phyloP scores from a whole-genome alignment of 768 basidiomycete species.

The Scleroderma citrinum region DNA sequence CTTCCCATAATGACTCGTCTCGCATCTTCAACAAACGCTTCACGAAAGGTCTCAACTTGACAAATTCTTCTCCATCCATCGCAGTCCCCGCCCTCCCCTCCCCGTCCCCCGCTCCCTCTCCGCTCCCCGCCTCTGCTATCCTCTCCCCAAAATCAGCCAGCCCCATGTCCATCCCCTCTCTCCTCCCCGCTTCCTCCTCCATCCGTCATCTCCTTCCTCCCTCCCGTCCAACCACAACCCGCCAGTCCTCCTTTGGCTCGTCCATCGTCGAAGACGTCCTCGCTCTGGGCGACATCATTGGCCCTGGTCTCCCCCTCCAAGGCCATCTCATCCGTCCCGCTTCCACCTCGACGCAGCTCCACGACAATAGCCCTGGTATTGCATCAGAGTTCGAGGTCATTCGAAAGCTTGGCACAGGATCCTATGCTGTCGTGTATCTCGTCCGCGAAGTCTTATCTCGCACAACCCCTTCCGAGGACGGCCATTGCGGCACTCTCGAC shows the following conservation, averaged over 20 bases:
- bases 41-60: constrained; percentile 18
- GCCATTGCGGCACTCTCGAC: constrained; percentile 51
- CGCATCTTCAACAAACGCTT: constrained; percentile 32
- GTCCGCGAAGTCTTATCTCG: constrained; percentile 63
- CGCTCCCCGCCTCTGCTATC: constrained; percentile 27
- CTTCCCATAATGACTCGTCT: constrained; percentile 25
- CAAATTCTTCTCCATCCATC: constrained; percentile 8
- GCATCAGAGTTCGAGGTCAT: constrained; percentile 79
- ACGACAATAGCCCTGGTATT: constrained; percentile 37
- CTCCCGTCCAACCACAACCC: constrained; percentile 18
- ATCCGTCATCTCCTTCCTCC: constrained; percentile 32
- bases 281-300: constrained; percentile 66
- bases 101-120: constrained; percentile 14
- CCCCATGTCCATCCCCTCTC: constrained; percentile 31
- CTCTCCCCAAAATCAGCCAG: constrained; percentile 22
- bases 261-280: constrained; percentile 48
- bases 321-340: constrained; percentile 62
- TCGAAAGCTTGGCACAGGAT: constrained; percentile 79
- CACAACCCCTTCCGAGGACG: constrained; percentile 41
- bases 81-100: neutral
- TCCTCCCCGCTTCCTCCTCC: constrained; percentile 27
- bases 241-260: constrained; percentile 27
- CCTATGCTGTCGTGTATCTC: constrained; percentile 92
- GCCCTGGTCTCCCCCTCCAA: constrained; percentile 59
- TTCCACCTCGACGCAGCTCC: constrained; percentile 29